Percentiles rank a stretch among this genome's conserved stretches.
These are phyloP conservation scores for Crepidotus variabilis DNA, from an alignment of 768 basidiomycete genomes.

Conservation along the genomic window DNA sequence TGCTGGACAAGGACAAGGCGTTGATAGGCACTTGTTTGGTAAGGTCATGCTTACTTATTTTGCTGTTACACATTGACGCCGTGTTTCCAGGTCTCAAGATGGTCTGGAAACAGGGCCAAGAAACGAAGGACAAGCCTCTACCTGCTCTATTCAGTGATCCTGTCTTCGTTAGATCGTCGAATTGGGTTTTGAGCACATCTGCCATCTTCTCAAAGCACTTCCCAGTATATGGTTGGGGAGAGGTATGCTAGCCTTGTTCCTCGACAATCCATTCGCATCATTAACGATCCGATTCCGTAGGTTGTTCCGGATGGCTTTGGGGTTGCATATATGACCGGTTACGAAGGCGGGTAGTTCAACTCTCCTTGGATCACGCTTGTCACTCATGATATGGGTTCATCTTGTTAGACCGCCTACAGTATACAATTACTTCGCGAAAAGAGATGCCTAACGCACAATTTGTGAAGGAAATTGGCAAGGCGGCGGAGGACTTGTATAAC, in stretches of 20 bases:
- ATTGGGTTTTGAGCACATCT: slow-evolving; percentile 91
- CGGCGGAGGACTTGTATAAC: slow-evolving; percentile 64
- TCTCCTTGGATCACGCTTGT: slow-evolving; percentile 1
- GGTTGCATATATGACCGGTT: slow-evolving; percentile 92
- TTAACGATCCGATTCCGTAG: slow-evolving; percentile 11
- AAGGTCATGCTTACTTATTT: slow-evolving; percentile 13
- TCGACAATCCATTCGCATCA: background rate
- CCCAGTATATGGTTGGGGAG: slow-evolving; percentile 89
- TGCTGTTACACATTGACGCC: background rate
- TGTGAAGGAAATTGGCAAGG: slow-evolving; percentile 59
- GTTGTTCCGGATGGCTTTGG: slow-evolving; percentile 94
- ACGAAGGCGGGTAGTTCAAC: slow-evolving; percentile 48
- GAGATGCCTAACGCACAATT: slow-evolving; percentile 81
- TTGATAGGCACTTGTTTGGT: slow-evolving; percentile 90
- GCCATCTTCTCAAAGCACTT: slow-evolving; percentile 86
- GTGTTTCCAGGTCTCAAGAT: slow-evolving; percentile 65
- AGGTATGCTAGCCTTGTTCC: slow-evolving; percentile 36
- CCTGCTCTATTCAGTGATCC: slow-evolving; percentile 78
- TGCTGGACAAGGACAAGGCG: slow-evolving; percentile 66
- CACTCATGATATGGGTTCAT: background rate
- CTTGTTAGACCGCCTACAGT: slow-evolving; percentile 69
- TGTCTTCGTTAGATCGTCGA: slow-evolving; percentile 62
- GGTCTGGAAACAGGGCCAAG: slow-evolving; percentile 56
- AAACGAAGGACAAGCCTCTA: slow-evolving; percentile 18
- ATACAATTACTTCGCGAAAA: slow-evolving; percentile 81